Conservation (phyloP, 2,329 filamentous ascomycete species). For the Thielaviopsis populi region DNA sequence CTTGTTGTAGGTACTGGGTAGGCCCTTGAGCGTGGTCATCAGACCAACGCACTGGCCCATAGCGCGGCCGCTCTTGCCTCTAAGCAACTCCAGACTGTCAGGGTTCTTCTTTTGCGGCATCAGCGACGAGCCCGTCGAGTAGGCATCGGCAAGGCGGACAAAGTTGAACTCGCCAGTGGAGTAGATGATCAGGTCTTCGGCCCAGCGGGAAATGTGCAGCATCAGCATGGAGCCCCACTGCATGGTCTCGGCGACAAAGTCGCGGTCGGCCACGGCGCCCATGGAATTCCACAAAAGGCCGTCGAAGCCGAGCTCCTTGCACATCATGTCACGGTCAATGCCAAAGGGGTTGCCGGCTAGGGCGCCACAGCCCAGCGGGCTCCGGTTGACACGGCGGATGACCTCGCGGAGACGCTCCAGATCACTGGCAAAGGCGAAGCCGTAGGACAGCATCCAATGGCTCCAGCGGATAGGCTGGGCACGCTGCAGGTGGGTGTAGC, state of each 20-base stretch:
- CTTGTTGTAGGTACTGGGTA: conserved; percentile 79
- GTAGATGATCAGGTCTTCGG: conserved; percentile 79
- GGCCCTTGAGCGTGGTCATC: conserved; percentile 52
- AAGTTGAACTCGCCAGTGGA: conserved; percentile 62
- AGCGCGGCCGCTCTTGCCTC: conserved; percentile 59
- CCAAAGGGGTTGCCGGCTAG: conserved; percentile 70
- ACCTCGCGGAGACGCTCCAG: conserved; percentile 63
- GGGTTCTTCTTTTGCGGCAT: conserved; percentile 82
- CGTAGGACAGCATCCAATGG: conserved; percentile 68
- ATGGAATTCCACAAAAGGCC: conserved; percentile 63
- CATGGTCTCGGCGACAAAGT: conserved; percentile 70
- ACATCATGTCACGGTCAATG: conserved; percentile 66
- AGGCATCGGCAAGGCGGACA: conserved; percentile 61
- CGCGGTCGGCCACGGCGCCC: conserved; percentile 58
- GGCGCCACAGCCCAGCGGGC: conserved; percentile 59
- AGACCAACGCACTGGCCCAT: conserved; percentile 73
- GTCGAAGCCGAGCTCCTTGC: conserved; percentile 67
- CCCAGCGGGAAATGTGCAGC: conserved; percentile 65
- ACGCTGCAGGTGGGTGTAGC: conserved; percentile 77
- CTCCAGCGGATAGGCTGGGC: conserved; percentile 67
- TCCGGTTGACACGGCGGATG: conserved; percentile 56
- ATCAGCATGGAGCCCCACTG: conserved; percentile 68
- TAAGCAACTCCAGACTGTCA: conserved; percentile 55
- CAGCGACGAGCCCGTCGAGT: conserved; percentile 58
- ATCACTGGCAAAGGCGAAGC: conserved; percentile 54